Evolutionary conservation across 495 filamentous ascomycete species (phyloP).

Genomic region (Podospora pseudoanserina): DNA sequence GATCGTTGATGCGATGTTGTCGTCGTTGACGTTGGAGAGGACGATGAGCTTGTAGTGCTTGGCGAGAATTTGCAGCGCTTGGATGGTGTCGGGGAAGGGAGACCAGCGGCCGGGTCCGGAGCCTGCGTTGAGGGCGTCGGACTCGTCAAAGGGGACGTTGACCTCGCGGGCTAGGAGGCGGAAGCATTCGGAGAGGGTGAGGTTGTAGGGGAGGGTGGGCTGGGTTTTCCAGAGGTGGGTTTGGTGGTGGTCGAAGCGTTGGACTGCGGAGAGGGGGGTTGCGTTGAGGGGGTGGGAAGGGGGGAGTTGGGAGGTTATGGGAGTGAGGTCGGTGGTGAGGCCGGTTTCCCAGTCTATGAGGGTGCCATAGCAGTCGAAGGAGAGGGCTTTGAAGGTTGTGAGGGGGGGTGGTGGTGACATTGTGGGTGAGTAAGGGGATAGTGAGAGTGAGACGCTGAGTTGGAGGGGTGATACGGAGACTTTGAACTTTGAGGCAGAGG

Average conservation of each 20-base stretch:
- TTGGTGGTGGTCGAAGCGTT: slow-evolving; percentile 33
- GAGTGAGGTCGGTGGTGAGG: slow-evolving; percentile 30
- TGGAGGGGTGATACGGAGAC: not conserved
- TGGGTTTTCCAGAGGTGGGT: slow-evolving; percentile 42
- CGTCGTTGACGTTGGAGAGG: slow-evolving; percentile 68
- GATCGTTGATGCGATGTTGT: slow-evolving; percentile 55
- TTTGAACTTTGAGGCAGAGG: too few species aligned
- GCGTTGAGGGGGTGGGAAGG: slow-evolving; percentile 42
- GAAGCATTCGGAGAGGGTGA: slow-evolving; percentile 53
- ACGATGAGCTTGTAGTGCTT: slow-evolving; percentile 64
- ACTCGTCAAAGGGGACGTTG: slow-evolving; percentile 30
- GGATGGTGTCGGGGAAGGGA: slow-evolving; percentile 62
- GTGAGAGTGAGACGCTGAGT: not conserved
- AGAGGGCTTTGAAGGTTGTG: slow-evolving; percentile 48
- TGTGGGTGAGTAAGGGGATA: not conserved
- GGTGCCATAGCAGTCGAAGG: slow-evolving; percentile 82
- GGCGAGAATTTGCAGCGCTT: slow-evolving; percentile 52
- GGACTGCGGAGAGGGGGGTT: slow-evolving; percentile 30
- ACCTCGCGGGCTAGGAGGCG: slow-evolving; percentile 43
- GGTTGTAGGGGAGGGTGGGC: slow-evolving; percentile 55
- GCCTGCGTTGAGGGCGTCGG: slow-evolving; percentile 45
- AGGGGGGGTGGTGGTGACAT: slow-evolving; percentile 20
- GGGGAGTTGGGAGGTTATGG: slow-evolving; percentile 42
- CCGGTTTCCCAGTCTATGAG: slow-evolving; percentile 70
- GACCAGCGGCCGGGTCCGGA: slow-evolving; percentile 57